These are phyloP conservation scores for Fusarium acutatum DNA, from an alignment of 2,329 filamentous ascomycete species.

Conservation along the genomic window DNA sequence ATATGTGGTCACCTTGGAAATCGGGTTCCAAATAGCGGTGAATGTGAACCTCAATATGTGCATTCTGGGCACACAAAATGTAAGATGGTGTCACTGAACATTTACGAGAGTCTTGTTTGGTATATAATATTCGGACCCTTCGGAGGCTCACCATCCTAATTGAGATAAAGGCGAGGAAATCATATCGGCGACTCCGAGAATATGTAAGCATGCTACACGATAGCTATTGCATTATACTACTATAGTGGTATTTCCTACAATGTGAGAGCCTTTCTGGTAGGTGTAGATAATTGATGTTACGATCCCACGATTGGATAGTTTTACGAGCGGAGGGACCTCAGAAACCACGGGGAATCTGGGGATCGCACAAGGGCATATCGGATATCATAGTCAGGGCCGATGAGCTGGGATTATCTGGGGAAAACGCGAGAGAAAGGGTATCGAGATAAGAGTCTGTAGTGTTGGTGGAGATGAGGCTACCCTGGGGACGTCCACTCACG, in stretches of 20 bases:
- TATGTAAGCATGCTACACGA: conserved; percentile 4
- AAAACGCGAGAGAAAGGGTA: background rate
- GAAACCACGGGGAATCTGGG: conserved; percentile 30
- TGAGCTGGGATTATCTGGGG: conserved; percentile 4
- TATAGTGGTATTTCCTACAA: background rate
- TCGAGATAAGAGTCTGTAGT: background rate
- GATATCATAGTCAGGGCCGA: background rate
- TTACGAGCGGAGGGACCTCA: background rate
- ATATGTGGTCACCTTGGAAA: background rate
- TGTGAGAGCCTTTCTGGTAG: background rate
- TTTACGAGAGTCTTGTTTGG: background rate
- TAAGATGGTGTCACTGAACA: background rate
- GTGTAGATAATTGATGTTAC: conserved; percentile 4
- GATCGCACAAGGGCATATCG: background rate
- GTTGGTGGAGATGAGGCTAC: conserved; percentile 27
- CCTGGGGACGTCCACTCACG: conserved; percentile 21
- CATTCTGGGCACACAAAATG: background rate
- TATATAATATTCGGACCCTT: conserved; percentile 9
- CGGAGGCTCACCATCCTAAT: conserved; percentile 5
- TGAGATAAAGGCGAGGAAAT: background rate
- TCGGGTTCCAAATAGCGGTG: background rate
- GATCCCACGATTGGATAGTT: conserved; percentile 13
- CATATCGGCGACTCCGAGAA: conserved; percentile 26
- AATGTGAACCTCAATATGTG: background rate
- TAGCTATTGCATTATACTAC: background rate